Evolutionary conservation across 805 yeast genomes (phyloP), one percentile per base, ranked within the genome.

Genomic region (Cyberlindnera misumaiensis): DNA sequence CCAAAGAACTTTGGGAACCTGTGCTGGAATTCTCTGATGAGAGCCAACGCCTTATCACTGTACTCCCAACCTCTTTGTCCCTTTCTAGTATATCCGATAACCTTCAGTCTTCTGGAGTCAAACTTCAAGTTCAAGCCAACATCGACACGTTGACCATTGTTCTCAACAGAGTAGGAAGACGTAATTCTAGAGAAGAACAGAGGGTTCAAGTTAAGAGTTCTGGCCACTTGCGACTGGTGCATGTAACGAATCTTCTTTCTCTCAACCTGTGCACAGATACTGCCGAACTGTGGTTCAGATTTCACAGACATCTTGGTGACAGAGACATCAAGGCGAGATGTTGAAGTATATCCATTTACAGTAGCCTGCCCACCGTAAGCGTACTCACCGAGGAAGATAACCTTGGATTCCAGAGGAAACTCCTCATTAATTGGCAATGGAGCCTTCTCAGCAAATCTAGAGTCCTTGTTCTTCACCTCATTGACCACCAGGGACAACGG

Each of bases 401-500:
- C 89, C 36, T 77, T 74, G 0, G 83, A 71, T 12, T 73, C 80
- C 4, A 71, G 38, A 14, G 97, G 97, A 60, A 73, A 93, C 58
- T 90, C 97, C 46, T 84, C 76, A 7, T 77, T 80, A 41, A 93
- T 67, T 6, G 96, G 87, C 28, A 75, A 54, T 3, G 97, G 86
- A 2, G 80, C 76, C 46, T 78, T 76, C 51, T 86, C 87, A 25
- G 64, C 61, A 55, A 66, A 86, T 56, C 99, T 73, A 47, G 64
- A 67, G 58, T 93, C 99, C 47, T 75, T 75, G 55, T 86, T 76
- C 16, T 64, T 63, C 20, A 93, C 88, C 22, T 70, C 68, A 39
- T 83, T 84, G 11, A 93, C 94, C 49, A 88, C 68, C 27, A 87
- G 61, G 59, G 88, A 95, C 33, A 83, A 60, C n/a, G 98, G 96